phyloP scores from a whole-genome alignment of 2,329 filamentous ascomycete species.

The Colletotrichum lupini region DNA sequence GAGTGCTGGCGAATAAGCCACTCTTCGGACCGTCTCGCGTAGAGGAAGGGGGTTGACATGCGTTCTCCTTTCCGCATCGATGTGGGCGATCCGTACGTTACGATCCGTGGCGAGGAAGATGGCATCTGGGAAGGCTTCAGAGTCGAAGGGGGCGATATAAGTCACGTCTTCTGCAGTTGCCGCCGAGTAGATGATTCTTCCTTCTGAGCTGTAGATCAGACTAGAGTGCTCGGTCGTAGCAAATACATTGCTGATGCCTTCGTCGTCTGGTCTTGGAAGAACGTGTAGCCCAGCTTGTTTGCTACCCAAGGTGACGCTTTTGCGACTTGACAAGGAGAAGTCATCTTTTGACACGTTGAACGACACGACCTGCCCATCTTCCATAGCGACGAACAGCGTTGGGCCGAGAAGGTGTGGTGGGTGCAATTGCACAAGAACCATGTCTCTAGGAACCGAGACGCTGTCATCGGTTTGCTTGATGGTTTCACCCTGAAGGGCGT shows the following conservation, averaged over 20 bases:
- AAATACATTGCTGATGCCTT: constrained; percentile 83
- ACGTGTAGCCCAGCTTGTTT: constrained; percentile 85
- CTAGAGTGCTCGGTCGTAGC: constrained; percentile 95
- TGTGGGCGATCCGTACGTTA: constrained; percentile 81
- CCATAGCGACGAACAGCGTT: constrained; percentile 89
- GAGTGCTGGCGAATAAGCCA: constrained; percentile 84
- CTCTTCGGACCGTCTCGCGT: constrained; percentile 83
- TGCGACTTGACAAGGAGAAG: constrained; percentile 76
- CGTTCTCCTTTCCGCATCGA: constrained; percentile 87
- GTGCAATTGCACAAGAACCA: constrained; percentile 83
- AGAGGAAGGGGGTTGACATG: constrained; percentile 86
- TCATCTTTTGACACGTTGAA: constrained; percentile 75
- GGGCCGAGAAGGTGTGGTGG: constrained; percentile 67
- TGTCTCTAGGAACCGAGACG: constrained; percentile 83
- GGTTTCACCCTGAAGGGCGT: constrained; percentile 72
- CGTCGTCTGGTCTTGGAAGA: constrained; percentile 68
- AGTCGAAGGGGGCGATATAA: constrained; percentile 84
- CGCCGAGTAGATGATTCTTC: constrained; percentile 90
- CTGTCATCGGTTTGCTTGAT: constrained; percentile 71
- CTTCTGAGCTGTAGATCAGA: constrained; percentile 90
- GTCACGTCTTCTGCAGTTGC: constrained; percentile 90
- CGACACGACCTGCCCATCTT: constrained; percentile 90
- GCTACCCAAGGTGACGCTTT: constrained; percentile 86
- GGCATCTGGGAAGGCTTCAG: constrained; percentile 81
- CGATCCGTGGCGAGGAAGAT: constrained; percentile 83